Percentiles rank a stretch among this genome's conserved stretches.
Evolutionary conservation across 306 rosid genomes (phyloP).

Genomic region (Geum urbanum): DNA sequence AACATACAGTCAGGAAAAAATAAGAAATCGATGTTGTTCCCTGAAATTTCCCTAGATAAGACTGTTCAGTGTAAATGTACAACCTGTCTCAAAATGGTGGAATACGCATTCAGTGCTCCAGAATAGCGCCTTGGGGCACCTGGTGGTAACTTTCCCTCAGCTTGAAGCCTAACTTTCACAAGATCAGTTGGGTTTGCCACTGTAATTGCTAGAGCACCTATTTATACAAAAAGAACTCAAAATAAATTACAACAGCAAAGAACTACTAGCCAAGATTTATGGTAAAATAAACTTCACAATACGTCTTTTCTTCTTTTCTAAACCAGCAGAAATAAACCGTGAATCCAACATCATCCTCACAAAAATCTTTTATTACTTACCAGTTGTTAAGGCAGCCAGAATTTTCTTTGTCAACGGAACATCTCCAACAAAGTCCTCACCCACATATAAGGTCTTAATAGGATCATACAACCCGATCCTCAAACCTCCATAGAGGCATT

Average conservation of each 20-base stretch:
- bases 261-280: not conserved
- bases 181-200: slow-evolving; percentile 97
- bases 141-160: slow-evolving; percentile 83
- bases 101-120: slow-evolving; percentile 90
- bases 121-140: slow-evolving; percentile 91
- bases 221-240: slow-evolving; percentile 17
- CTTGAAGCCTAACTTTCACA: slow-evolving; percentile 93
- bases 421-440: slow-evolving; percentile 80
- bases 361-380: slow-evolving; percentile 47
- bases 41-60: not conserved
- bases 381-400: slow-evolving; percentile 89
- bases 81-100: slow-evolving; percentile 87
- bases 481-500: slow-evolving; percentile 83
- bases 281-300: not conserved
- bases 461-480: slow-evolving; percentile 93
- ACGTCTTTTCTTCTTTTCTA: not conserved
- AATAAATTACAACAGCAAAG: not conserved
- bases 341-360: slow-evolving; percentile 14
- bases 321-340: slow-evolving; percentile 12
- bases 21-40: slow-evolving; percentile 1
- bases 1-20: slow-evolving; percentile 17
- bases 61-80: slow-evolving; percentile 17
- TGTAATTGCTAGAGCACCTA: slow-evolving; percentile 80
- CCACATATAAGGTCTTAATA: slow-evolving; percentile 74
- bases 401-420: slow-evolving; percentile 84